A percentile compares a stretch with the other conserved stretches of the same genome.
Evolutionary conservation across 345 rosid species (phyloP).

Genomic region (Microthlaspi erraticum): DNA sequence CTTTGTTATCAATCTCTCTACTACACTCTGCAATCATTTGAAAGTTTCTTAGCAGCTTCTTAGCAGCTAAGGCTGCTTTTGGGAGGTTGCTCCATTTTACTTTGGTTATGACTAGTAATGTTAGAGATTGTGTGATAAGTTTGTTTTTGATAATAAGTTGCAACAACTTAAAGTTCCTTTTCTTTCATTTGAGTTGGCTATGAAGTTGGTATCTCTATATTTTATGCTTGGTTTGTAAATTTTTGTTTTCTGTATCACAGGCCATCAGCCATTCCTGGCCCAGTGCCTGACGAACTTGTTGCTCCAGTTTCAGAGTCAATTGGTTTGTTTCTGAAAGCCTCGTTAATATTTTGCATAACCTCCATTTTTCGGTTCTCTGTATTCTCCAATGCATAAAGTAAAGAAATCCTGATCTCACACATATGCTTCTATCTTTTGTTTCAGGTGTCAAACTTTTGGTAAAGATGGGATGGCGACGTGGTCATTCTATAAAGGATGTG

Average conservation of each 20-base stretch:
- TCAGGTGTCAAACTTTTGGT: conserved; percentile 83
- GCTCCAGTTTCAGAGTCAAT: conserved; percentile 88
- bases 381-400: conserved; percentile 14
- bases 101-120: not conserved
- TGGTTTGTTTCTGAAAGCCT: conserved; percentile 58
- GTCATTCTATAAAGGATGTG: conserved; percentile 81
- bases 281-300: conserved; percentile 84
- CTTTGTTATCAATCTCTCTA: not conserved
- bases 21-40: conserved; percentile 13
- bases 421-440: conserved; percentile 33
- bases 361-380: not conserved
- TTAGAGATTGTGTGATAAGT: conserved; percentile 10
- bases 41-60: conserved; percentile 15
- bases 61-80: conserved; percentile 11
- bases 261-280: conserved; percentile 97
- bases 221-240: conserved; percentile 23
- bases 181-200: conserved; percentile 11
- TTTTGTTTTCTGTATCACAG: conserved; percentile 48
- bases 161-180: conserved; percentile 7
- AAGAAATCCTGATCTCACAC: conserved; percentile 23
- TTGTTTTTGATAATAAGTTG: conserved; percentile 5
- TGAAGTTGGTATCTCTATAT: conserved; percentile 15
- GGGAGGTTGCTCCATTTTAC: not conserved
- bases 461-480: conserved; percentile 97
- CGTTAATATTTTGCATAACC: conserved; percentile 18